Evolutionary conservation across 345 rosid species (phyloP), one percentile per base, ranked within the genome.

Genomic region (Aquilaria malaccensis): DNA sequence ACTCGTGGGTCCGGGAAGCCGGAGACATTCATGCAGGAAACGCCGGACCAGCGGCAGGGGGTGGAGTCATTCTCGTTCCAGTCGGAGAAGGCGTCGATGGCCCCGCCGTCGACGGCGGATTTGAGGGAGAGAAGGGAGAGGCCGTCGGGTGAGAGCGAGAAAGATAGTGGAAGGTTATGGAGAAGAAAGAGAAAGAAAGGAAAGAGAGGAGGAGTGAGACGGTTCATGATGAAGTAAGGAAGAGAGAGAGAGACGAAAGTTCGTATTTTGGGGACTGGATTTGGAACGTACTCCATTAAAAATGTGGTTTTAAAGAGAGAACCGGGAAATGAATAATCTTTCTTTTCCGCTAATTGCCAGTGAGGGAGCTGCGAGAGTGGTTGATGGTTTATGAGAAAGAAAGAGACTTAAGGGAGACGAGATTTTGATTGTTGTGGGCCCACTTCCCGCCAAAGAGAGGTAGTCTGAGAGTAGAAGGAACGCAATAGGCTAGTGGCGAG

Each of bases 41-140:
- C 58, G 43, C 99, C 99, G 3, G 93, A 65, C 99, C 99, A 95
- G 45, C 63, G 70, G 45, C 99, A 95, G 0, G 99, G 99, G 5
- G 83, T 84, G 63, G 82, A 50, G 57, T 95, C 97, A 51, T 79
- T 64, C 9, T 86, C 83, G 75, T 85, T 79, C 99, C 99, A 95
- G 71, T 83, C 88, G 68, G 97, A 70, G 71, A 95, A 86, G 46
- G 70, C 76, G n/a, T 79, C 67, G 30, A 46, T 71, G 58, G 59
- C 14, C 59, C 77, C 57, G 13, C 67, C 72, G 33, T 88, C 95
- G 50, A 86, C 77, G 75, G 99, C 96, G 15, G 97, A 90, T 68
- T 91, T 94, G 32, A 94, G 69, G 29, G 99, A 88, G 53, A 94
- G 95, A 55, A 94, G 86, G 51, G 95, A 74, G 51, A 90, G 74